Evolutionary conservation across 169 alveolate genomes (phyloP), one percentile per base, ranked within the genome.

Genomic region (Plasmodium gaboni): DNA sequence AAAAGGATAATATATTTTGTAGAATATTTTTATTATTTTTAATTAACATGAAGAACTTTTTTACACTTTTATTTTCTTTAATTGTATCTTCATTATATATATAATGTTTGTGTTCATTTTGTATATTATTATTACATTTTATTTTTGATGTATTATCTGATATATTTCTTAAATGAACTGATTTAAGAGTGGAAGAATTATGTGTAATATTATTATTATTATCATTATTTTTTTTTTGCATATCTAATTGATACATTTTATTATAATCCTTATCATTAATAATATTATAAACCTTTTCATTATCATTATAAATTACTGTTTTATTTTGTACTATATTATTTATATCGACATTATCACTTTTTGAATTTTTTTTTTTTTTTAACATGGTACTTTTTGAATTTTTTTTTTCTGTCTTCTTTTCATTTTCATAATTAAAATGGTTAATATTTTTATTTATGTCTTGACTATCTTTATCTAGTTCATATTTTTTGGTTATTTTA

Each of bases 1-100:
- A 50, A 60, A 80, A 80, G 26, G 90, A 80, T 80, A 80, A 80
- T 32, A 80, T 32, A 70, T 80, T 80, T 22, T 70, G 90, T 12
- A 80, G 44, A 26, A 80, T 80, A 22, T 68, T 80, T 26, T 80
- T 80, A 28, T 28, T 28, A 46, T 68, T 26, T 48, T 80, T 80
- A 26, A 80, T 1, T 68, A 80, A n/a, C 2, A 42, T 80, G 50
- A 59, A 68, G 59, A 76, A 76, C 32, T 67, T 67, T 12, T 67
- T 67, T 15, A 15, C 6, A 38, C 1, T 0, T 3, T 69, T 22
- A 22, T 38, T 46, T 8, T 24, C 17, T 22, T 28, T 57, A 5
- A 63, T 24, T 22, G 13, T 7, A 44, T 32, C 50, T 10, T 17
- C 60, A 13, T 2, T 64, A 22, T 38, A 13, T 74, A 50, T 59